These are phyloP conservation scores for Pseudopithomyces maydicus DNA, from an alignment of 2,329 filamentous ascomycete species.

Conservation along the genomic window DNA sequence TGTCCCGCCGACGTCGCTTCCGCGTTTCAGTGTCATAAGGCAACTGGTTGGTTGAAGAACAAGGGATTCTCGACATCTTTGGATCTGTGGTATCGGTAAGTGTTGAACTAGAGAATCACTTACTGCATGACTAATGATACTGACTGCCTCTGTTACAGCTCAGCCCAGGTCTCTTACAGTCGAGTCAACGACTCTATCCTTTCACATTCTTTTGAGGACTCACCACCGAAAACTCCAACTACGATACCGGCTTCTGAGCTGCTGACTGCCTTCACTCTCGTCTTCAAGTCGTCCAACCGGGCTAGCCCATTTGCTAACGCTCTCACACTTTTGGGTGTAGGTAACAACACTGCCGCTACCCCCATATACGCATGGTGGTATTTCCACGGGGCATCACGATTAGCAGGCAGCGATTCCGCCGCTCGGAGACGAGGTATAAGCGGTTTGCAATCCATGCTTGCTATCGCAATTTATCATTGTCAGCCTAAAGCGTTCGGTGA, in stretches of 20 bases:
- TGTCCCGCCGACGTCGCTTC: background rate
- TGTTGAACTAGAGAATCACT: background rate
- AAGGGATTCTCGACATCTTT: background rate
- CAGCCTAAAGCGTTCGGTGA: constrained; percentile 3
- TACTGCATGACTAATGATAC: too few species aligned
- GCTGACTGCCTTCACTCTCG: background rate
- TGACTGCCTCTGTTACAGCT: too few species aligned
- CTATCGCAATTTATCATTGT: background rate
- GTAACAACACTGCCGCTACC: background rate
- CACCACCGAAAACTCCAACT: background rate
- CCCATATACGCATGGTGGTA: background rate
- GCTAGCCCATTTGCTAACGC: background rate
- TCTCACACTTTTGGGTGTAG: background rate
- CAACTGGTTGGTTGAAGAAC: background rate
- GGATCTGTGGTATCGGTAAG: background rate
- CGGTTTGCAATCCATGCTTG: background rate
- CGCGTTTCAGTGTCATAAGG: background rate
- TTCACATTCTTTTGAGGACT: background rate
- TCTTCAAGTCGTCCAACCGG: background rate
- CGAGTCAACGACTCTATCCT: background rate
- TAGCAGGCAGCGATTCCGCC: background rate
- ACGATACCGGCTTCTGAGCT: background rate
- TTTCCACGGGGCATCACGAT: background rate
- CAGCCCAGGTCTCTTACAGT: background rate
- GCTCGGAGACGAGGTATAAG: background rate